Percentiles rank a stretch among this genome's conserved stretches.
Conservation (phyloP, 2,329 filamentous ascomycete genomes). For the Arthrobotrys entomopaga region DNA sequence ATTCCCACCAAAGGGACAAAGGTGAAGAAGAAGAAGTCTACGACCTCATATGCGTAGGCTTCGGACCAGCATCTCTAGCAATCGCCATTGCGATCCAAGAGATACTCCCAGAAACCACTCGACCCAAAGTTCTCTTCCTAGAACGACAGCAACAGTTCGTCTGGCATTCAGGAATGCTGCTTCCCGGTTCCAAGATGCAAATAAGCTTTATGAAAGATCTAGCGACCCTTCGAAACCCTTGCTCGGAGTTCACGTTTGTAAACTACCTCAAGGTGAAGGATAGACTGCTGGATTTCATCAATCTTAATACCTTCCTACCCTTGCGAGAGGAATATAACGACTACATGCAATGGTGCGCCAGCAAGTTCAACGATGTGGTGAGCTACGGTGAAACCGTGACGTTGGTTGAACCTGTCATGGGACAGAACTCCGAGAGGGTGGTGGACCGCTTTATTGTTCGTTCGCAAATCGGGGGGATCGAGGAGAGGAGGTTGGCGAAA, state of each 20-base stretch:
- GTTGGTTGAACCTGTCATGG: constrained; percentile 72
- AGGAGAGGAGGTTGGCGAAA: constrained; percentile 63
- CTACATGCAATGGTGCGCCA: constrained; percentile 92
- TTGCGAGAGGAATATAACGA: constrained; percentile 91
- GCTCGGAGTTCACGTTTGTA: constrained; percentile 91
- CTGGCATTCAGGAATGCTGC: constrained; percentile 95
- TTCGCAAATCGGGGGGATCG: constrained; percentile 60
- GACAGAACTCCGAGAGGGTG: constrained; percentile 59
- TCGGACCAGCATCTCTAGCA: constrained; percentile 88
- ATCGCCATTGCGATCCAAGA: constrained; percentile 91
- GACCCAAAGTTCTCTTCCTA: constrained; percentile 82
- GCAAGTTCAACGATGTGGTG: constrained; percentile 78
- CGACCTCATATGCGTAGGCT: constrained; percentile 90
- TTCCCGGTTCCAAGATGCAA: constrained; percentile 94
- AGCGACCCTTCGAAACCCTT: constrained; percentile 85
- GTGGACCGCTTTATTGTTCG: constrained; percentile 60
- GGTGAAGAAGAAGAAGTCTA: constrained; percentile 69
- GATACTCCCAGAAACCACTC: constrained; percentile 66
- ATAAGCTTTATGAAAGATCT: constrained; percentile 98
- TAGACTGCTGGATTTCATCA: constrained; percentile 89
- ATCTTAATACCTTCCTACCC: constrained; percentile 87
- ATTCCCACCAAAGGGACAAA: constrained; percentile 7
- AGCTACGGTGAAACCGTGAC: constrained; percentile 81
- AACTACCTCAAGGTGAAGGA: constrained; percentile 88
- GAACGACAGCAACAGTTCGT: constrained; percentile 85